phyloP scores from a whole-genome alignment of 208 protist species.

The Crithidia sp. region DNA sequence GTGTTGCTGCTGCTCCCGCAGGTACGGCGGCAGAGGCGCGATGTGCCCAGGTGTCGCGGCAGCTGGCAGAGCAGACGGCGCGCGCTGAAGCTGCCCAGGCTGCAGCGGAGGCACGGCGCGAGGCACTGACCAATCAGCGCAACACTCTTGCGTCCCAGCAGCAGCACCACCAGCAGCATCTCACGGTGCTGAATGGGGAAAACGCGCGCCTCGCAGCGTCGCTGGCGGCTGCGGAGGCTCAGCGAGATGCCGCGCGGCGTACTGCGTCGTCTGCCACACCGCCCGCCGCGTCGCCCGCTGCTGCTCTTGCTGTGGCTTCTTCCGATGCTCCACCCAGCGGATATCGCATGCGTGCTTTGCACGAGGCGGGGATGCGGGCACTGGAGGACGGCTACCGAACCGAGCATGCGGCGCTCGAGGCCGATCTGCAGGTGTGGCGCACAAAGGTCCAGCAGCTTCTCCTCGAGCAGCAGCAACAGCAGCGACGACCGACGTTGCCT shows the following conservation, averaged over 20 bases:
- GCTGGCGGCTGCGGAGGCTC: neutral
- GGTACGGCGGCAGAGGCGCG: neutral
- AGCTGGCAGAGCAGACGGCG: slow-evolving; percentile 23
- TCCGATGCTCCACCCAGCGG: neutral
- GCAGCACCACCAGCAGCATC: slow-evolving; percentile 15
- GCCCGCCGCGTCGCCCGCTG: neutral
- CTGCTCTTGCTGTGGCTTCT: neutral
- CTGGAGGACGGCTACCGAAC: slow-evolving; percentile 43
- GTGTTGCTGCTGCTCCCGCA: neutral
- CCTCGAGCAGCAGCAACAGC: neutral
- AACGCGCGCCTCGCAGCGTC: slow-evolving; percentile 6
- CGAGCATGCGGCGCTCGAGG: slow-evolving; percentile 36
- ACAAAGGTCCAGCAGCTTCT: slow-evolving; percentile 18
- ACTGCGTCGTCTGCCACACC: neutral
- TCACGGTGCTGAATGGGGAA: slow-evolving; percentile 14
- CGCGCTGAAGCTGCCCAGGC: slow-evolving; percentile 10
- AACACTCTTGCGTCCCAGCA: slow-evolving; percentile 10
- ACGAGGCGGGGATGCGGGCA: slow-evolving; percentile 36
- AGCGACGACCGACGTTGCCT: slow-evolving; percentile 2
- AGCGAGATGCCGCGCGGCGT: slow-evolving; percentile 1
- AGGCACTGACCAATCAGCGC: slow-evolving; percentile 1
- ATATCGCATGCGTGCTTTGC: slow-evolving; percentile 14
- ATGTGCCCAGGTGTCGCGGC: slow-evolving; percentile 18
- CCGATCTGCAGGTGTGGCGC: slow-evolving; percentile 32
- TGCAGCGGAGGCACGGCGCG: slow-evolving; percentile 8